phyloP scores from a whole-genome alignment of 108 stramenopile species.

The Cyclotella cryptica region DNA sequence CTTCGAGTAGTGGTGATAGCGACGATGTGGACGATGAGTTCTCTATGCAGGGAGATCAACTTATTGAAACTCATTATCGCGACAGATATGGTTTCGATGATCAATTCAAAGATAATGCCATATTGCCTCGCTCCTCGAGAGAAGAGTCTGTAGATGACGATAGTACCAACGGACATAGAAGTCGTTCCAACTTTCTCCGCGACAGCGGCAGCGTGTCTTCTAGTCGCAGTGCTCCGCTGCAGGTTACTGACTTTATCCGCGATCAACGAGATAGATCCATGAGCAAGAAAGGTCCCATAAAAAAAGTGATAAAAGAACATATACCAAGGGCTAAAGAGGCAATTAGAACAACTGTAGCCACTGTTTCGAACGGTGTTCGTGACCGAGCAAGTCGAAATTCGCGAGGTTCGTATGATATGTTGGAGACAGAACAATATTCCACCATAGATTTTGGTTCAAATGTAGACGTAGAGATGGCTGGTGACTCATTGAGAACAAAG shows the following conservation, averaged over 20 bases:
- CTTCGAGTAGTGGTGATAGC: conserved; percentile 8
- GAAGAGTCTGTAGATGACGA: neutral
- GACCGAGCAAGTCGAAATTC: neutral
- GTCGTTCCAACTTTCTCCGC: too few species aligned
- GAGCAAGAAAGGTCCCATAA: neutral
- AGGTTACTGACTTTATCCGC: neutral
- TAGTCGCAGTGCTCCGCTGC: neutral
- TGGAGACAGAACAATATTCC: neutral
- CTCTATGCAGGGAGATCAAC: neutral
- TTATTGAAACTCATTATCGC: neutral
- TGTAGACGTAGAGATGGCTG: neutral
- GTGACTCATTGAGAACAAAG: neutral
- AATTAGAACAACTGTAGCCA: neutral
- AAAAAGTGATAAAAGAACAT: neutral
- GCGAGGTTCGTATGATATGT: neutral
- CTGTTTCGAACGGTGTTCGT: neutral
- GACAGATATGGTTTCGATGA: too few species aligned
- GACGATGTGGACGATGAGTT: conserved; percentile 2
- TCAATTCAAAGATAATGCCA: neutral
- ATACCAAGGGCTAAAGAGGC: neutral
- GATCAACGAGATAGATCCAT: neutral
- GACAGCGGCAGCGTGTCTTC: neutral
- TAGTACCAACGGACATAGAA: too few species aligned
- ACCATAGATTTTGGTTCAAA: conserved; percentile 1
- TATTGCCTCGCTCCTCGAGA: neutral